These are phyloP conservation scores for Gelatoporia subvermispora DNA, from an alignment of 768 basidiomycete genomes.

Conservation along the genomic window DNA sequence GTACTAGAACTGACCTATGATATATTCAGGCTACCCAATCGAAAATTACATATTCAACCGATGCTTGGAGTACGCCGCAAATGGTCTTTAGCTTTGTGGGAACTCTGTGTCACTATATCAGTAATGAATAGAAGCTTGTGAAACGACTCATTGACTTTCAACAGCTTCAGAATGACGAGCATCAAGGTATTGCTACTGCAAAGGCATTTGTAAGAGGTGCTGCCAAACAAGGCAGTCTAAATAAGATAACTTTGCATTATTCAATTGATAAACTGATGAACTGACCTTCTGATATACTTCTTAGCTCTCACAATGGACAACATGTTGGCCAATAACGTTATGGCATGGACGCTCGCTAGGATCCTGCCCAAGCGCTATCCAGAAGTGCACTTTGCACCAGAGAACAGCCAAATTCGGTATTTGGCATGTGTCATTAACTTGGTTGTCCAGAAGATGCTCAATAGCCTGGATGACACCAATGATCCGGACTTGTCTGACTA, in stretches of 20 bases:
- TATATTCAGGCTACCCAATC: constrained; percentile 8
- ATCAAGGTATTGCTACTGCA: constrained; percentile 26
- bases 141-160: constrained; percentile 15
- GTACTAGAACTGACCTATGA: background rate
- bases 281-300: background rate
- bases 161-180: constrained; percentile 14
- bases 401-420: constrained; percentile 29
- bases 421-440: constrained; percentile 32
- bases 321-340: constrained; percentile 29
- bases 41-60: constrained; percentile 9
- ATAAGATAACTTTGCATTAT: constrained; percentile 26
- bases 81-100: constrained; percentile 19
- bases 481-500: constrained; percentile 24
- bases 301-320: constrained; percentile 27
- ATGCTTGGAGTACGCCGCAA: constrained; percentile 16
- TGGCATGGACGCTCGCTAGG: constrained; percentile 14
- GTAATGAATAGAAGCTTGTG: constrained; percentile 16
- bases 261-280: no score
- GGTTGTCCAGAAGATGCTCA: constrained; percentile 30
- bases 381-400: constrained; percentile 20
- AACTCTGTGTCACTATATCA: constrained; percentile 11
- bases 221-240: constrained; percentile 17
- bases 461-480: constrained; percentile 19
- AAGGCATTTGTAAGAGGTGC: constrained; percentile 25
- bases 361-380: constrained; percentile 14